These are phyloP conservation scores for Pelargonium fulgidum DNA, from an alignment of 441 rosid genomes.

Conservation along the genomic window DNA sequence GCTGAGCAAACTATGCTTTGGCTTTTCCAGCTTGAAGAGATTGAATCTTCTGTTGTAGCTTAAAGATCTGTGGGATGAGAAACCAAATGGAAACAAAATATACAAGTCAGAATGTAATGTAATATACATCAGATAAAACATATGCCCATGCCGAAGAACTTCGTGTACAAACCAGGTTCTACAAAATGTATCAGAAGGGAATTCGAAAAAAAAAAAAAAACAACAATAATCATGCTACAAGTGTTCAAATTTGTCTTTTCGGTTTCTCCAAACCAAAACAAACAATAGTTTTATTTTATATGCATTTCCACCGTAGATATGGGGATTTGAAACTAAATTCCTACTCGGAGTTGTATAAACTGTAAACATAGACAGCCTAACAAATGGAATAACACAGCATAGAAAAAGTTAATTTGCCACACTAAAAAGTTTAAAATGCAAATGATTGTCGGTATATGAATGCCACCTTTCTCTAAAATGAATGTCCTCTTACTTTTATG, in stretches of 20 bases:
- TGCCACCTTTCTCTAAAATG: no score
- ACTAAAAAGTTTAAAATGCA: no score
- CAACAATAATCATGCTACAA: no score
- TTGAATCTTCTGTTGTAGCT: slow-evolving; percentile 78
- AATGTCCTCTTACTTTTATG: no score
- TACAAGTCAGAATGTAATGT: neutral
- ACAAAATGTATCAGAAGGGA: neutral
- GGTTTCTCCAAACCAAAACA: neutral
- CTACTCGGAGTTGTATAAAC: neutral
- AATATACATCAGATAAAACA: neutral
- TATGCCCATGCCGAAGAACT: neutral
- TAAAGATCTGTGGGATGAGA: slow-evolving; percentile 48
- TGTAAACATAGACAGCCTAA: neutral
- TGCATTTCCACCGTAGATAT: neutral
- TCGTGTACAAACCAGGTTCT: neutral
- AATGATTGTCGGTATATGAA: no score
- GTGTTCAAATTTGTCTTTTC: neutral
- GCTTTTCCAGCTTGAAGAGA: slow-evolving; percentile 82
- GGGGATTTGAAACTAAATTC: neutral
- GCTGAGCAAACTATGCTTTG: slow-evolving; percentile 41
- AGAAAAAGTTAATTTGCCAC: neutral
- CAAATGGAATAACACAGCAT: neutral
- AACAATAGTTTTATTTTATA: no score
- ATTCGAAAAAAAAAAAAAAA: no score
- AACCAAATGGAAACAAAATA: neutral